Evolutionary conservation across 2,329 filamentous ascomycete genomes (phyloP).

Genomic region (Botryotinia calthae): DNA sequence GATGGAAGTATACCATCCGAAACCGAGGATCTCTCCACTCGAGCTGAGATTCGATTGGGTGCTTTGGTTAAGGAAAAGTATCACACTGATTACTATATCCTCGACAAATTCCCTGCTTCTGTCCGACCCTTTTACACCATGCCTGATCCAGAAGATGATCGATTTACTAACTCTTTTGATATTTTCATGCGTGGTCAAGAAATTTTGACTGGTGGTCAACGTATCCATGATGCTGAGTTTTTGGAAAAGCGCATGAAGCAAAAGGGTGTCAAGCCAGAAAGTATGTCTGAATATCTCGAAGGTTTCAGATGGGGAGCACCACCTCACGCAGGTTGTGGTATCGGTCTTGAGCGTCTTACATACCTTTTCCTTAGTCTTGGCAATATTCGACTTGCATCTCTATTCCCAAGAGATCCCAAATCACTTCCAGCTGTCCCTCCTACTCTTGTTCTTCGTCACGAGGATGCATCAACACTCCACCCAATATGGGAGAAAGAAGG

Average conservation of each 20-base stretch:
- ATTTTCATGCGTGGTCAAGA: slow-evolving; percentile 93
- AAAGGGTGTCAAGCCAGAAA: slow-evolving; percentile 71
- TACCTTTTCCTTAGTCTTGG: slow-evolving; percentile 83
- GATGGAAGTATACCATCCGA: slow-evolving; percentile 68
- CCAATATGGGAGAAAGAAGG: slow-evolving; percentile 56
- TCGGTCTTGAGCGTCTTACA: slow-evolving; percentile 84
- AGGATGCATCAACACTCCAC: slow-evolving; percentile 79
- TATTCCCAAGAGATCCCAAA: slow-evolving; percentile 87
- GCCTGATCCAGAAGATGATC: slow-evolving; percentile 69
- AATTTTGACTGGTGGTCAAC: slow-evolving; percentile 87
- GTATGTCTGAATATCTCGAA: slow-evolving; percentile 86
- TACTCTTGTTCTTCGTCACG: slow-evolving; percentile 69
- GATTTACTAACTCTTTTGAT: slow-evolving; percentile 87
- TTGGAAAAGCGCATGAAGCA: slow-evolving; percentile 75
- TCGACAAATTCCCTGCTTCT: slow-evolving; percentile 86
- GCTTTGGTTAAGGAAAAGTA: slow-evolving; percentile 83
- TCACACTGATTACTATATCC: slow-evolving; percentile 85
- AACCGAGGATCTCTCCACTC: slow-evolving; percentile 78
- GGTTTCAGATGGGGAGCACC: slow-evolving; percentile 87
- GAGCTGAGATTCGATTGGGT: slow-evolving; percentile 83
- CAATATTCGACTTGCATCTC: slow-evolving; percentile 82
- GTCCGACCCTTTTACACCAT: slow-evolving; percentile 92
- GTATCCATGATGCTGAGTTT: slow-evolving; percentile 77
- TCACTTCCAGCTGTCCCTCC: slow-evolving; percentile 71
- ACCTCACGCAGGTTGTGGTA: slow-evolving; percentile 85